Base-by-base conservation (phyloP, 2,329 filamentous ascomycete species). In the Ustilaginoidea virens region DNA sequence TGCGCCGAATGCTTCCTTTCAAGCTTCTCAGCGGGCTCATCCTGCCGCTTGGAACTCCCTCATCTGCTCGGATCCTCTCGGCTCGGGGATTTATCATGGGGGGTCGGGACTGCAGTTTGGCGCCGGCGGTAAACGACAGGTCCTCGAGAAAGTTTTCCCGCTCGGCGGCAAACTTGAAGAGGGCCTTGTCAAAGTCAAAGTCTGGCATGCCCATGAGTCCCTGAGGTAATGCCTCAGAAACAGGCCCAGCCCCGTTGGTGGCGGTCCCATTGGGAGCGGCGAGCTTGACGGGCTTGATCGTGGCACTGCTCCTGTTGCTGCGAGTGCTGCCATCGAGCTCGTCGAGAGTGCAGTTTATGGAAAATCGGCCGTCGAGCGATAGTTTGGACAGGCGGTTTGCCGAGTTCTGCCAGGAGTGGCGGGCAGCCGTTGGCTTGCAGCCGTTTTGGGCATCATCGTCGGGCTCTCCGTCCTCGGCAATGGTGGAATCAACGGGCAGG, bases 141-240 rank as follows among this genome's bases (percentile, higher is more conserved):
- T 98, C 90, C 38, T 92, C 82, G 29, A 96, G 61, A 45, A 98
- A 98, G 35, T 77, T 79, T 44, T 98, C 90, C 39, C 90, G 69
- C 58, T 96, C 87, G n/a, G 77, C 79, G 25, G 90, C 85, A 51
- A 98, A 98, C 56, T 94, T 96, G 45, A 85, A 61, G 40, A 98
- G 64, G 16, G 90, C 87, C 46, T 80, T 76, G 49, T 96, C 90
- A 45, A 98, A 98, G 52, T 96, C 90, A 45, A 81, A 83, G 47
- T 92, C 83, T 33, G 54, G 57, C 36, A 67, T 53, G 14, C 31
- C 22, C 7, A 35, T 23, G 6, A 33, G 29, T 10, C 27, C 33
- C 4, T 23, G 19, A 9, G 17, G 8, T 23, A 18, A n/a, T 28
- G 26, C 4, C 20, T 25, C 12, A 12, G 29, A 13, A 5, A 13